Base-by-base conservation (phyloP, 441 rosid species). In the Viola pubescens region DNA sequence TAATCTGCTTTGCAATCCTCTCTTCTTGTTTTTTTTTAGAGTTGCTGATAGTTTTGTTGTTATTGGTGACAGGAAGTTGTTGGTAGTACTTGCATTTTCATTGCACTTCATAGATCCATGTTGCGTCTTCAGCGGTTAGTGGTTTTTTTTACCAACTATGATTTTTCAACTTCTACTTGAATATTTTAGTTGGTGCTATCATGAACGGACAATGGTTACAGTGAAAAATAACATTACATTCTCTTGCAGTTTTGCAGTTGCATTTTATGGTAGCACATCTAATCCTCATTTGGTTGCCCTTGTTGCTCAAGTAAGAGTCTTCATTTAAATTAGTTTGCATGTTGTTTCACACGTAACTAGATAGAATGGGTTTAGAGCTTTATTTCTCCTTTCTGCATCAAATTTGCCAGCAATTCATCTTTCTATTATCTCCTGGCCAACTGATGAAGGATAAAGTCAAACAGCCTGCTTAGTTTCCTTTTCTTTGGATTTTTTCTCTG, bases 91-190 rank as follows among this genome's bases (percentile, higher is more conserved):
- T 61, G 81, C 66, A 71, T 82, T 69, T 94, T 89, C 73, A 65
- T 89, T 77, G 89, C 94, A 59, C 65, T 94, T 76, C 87, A 80
- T 62, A 83, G 82, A 61, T 86, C 98, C 67, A 89, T 94, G 97
- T 59, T 86, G 67, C 80, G 65, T 66, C 87, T 83, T 64, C 63
- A 80, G 13, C 96, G 97, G 98, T 94, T 63, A 69, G 96, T 79
- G 60, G 13, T 37, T 70, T 55, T 50, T 26, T 26, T 26, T 26
- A 26, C 34, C 2, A 2, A 26, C 34, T 26, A 26, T 26, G 34
- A 26, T 26, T 26, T 2, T 26, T 26, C 2, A 1, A 26, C 34
- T 26, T 26, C 34, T 26, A 26, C 1, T 26, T 26, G 34, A 26
- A 26, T 26, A 26, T 26, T 26, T 0, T 26, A 26, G 34, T 26